phyloP scores from a whole-genome alignment of 495 filamentous ascomycete species.

The Lichenothelia convexa region DNA sequence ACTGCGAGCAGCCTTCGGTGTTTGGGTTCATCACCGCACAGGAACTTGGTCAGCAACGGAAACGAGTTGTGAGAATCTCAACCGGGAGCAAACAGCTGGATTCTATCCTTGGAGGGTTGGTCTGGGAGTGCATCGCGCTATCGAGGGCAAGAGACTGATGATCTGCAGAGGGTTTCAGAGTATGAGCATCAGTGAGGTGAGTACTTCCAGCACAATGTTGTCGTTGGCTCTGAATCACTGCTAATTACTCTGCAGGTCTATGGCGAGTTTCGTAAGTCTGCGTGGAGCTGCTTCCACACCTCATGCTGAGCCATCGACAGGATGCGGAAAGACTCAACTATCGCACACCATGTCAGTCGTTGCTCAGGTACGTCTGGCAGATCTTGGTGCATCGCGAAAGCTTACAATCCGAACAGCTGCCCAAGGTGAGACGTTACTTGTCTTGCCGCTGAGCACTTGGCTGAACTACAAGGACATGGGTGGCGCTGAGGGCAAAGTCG shows the following conservation, averaged over 20 bases:
- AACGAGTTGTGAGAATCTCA: slow-evolving; percentile 48
- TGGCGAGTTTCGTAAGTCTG: slow-evolving; percentile 46
- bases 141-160: neutral
- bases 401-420: neutral
- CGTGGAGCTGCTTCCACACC: neutral
- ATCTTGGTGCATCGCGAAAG: neutral
- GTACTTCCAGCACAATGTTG: too few species aligned
- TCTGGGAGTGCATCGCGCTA: neutral
- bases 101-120: slow-evolving; percentile 46
- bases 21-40: slow-evolving; percentile 62
- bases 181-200: slow-evolving; percentile 62
- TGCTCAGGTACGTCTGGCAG: slow-evolving; percentile 20
- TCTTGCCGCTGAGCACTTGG: neutral
- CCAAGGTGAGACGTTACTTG: neutral
- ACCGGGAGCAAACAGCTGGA: slow-evolving; percentile 66
- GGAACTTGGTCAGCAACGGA: slow-evolving; percentile 50
- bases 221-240: too few species aligned
- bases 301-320: slow-evolving; percentile 10
- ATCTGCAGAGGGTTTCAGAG: slow-evolving; percentile 50
- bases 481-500: slow-evolving; percentile 61
- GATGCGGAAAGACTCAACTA: slow-evolving; percentile 49
- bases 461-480: slow-evolving; percentile 33
- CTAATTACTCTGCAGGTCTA: slow-evolving; percentile 27
- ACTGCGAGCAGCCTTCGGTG: slow-evolving; percentile 33
- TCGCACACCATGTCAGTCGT: slow-evolving; percentile 23